These are phyloP conservation scores for Durotheca rogersii DNA, from an alignment of 495 filamentous ascomycete species.

Conservation along the genomic window DNA sequence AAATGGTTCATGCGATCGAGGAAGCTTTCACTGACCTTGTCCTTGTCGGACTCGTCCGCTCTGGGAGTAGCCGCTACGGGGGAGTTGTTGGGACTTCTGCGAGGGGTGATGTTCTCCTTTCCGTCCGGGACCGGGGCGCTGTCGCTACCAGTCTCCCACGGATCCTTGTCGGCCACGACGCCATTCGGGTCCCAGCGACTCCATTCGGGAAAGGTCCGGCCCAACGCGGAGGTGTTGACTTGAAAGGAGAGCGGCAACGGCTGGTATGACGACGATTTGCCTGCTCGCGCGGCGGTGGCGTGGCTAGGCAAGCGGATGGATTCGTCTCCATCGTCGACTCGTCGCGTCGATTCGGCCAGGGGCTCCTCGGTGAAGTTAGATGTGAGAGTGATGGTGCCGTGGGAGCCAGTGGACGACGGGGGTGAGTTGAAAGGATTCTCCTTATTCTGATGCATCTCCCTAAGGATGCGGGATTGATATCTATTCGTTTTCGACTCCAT, in stretches of 20 bases:
- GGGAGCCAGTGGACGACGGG: slow-evolving; percentile 53
- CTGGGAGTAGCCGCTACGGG: slow-evolving; percentile 16
- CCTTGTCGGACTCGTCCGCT: slow-evolving; percentile 3
- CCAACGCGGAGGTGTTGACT: slow-evolving; percentile 66
- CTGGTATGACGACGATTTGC: slow-evolving; percentile 19
- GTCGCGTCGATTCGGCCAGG: slow-evolving; percentile 48
- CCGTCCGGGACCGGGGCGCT: slow-evolving; percentile 13
- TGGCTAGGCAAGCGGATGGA: slow-evolving; percentile 22
- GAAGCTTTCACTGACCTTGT: slow-evolving; percentile 16
- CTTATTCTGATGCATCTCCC: slow-evolving; percentile 39
- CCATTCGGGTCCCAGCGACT: slow-evolving; percentile 31
- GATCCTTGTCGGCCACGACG: slow-evolving; percentile 23
- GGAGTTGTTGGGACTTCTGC: slow-evolving; percentile 21
- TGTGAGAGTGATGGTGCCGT: slow-evolving; percentile 53
- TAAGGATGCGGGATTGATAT: slow-evolving; percentile 41
- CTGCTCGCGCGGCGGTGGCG: slow-evolving; percentile 11
- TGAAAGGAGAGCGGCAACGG: slow-evolving; percentile 14
- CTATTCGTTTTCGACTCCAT: slow-evolving; percentile 33
- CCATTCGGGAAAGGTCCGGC: slow-evolving; percentile 64
- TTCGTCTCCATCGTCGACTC: slow-evolving; percentile 28
- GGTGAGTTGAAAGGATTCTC: slow-evolving; percentile 53
- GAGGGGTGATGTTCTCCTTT: slow-evolving; percentile 46
- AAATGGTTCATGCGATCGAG: not conserved
- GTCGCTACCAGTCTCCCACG: slow-evolving; percentile 26
- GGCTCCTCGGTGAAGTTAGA: slow-evolving; percentile 49